phyloP scores from a whole-genome alignment of 768 basidiomycete genomes.

The Xerocomellus amylosporus region DNA sequence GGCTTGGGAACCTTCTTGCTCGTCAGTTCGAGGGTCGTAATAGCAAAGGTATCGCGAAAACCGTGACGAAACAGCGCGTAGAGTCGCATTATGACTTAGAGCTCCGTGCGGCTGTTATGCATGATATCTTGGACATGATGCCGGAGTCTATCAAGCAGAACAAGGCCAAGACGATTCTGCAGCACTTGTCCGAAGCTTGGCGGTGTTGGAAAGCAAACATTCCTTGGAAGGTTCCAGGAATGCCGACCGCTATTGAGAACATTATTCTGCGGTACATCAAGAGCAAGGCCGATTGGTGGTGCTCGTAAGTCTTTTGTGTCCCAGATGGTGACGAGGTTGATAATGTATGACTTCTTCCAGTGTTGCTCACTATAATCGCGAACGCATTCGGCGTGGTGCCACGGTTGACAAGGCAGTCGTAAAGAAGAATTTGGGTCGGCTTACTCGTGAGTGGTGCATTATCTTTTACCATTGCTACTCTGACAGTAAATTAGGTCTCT shows the following conservation, averaged over 20 bases:
- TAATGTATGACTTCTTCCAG: constrained; percentile 32
- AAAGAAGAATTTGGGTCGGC: constrained; percentile 97
- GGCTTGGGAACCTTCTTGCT: constrained; percentile 96
- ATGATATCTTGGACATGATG: constrained; percentile 99
- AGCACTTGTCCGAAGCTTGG: constrained; percentile 98
- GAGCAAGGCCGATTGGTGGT: constrained; percentile 99
- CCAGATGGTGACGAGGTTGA: neutral
- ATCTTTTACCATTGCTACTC: neutral
- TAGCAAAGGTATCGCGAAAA: constrained; percentile 94
- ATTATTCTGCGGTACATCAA: constrained; percentile 99
- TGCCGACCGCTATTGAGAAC: constrained; percentile 99
- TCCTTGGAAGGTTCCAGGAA: constrained; percentile 99
- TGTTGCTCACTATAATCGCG: constrained; percentile 97
- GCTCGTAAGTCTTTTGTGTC: constrained; percentile 53
- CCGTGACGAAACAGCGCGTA: constrained; percentile 98
- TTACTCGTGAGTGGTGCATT: constrained; percentile 65
- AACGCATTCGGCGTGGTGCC: constrained; percentile 94
- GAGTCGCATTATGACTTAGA: constrained; percentile 99
- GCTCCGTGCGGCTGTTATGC: constrained; percentile 97
- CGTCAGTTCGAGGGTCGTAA: constrained; percentile 99
- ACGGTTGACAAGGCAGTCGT: constrained; percentile 98
- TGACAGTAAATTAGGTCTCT: constrained; percentile 55
- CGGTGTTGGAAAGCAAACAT: constrained; percentile 97
- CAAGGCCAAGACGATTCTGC: constrained; percentile 98
- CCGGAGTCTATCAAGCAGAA: constrained; percentile 99